Base-by-base conservation (phyloP, 169 alveolate species). In the Plasmodium vivax region DNA sequence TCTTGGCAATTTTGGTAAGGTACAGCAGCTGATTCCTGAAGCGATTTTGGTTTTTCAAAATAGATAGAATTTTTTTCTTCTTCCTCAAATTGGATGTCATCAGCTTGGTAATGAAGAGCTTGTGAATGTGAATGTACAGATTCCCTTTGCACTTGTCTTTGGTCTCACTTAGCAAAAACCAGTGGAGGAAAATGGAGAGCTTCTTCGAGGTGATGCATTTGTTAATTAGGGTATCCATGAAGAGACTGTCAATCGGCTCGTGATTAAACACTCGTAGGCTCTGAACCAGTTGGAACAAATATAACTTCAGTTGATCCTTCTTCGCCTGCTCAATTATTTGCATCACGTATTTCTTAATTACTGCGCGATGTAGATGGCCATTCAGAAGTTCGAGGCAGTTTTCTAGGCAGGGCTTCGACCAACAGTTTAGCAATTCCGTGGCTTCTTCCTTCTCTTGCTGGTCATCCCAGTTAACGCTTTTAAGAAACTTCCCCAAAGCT, bases 301-400 rank as follows among this genome's bases (percentile, higher is more conserved):
- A 90, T n/a, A 90, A 90, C 32, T 90, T 79, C 6, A 90, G 14
- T 34, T 90, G 81, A 19, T 90, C 91, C 45, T 90, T 90, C 81
- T 79, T 81, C 30, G 92, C 74, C 36, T 90, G 74, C 3, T 34
- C 82, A 72, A 90, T 79, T 23, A 90, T 90, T 27, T 90, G 56
- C 23, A 90, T 82, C 71, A 90, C 72, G 81, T 90, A 90, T 45
- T 90, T 90, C 56, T 82, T 79, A 71, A 90, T 81, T 7, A 51
- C 84, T 38, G 19, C 12, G 19, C 73, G 41, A n/a, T 80, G 90
- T 51, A 96, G 68, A 56, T 96, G 91, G n/a, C 71, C 36, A 23
- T 96, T 84, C 8, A 96, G 43, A n/a, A 96, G 56, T 54, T 96
- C 97, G 80, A 96, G 62, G 47, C 96, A 77, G 32, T 94, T 84